Evolutionary conservation across 345 rosid species (phyloP), one percentile per base, ranked within the genome.

Genomic region (Orychophragmus violaceus): DNA sequence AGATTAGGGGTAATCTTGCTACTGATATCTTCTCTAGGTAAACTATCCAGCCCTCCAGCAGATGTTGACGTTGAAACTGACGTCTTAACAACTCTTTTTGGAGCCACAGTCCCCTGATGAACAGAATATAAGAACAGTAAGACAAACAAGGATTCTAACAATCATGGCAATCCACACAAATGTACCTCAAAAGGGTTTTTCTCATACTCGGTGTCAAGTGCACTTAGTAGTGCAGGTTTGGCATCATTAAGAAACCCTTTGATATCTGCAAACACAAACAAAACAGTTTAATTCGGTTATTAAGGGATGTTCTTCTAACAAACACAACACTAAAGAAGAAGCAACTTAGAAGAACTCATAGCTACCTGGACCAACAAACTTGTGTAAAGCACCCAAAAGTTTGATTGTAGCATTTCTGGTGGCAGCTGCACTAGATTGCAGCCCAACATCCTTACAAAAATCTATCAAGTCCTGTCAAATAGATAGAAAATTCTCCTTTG

Each of bases 341-440:
- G 39, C 42, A 69, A 30, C 36, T 30, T 30, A 35, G 19, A 48
- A 39, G 33, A 19, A 75, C 62, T 52, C 16, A n/a, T 39, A 65
- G 61, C 76, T 71, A 84, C 99, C 99, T 80, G 97, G 97, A 75
- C 99, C 99, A 71, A 95, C 84, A 85, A 81, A 91, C 80, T 82
- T 95, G 71, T 95, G 98, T 59, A 91, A 68, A 75, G 72, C 81
- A 49, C 98, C 99, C 85, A 91, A 84, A 69, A 95, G 91, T 84
- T 95, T 95, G 56, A 95, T 89, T 42, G 99, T 91, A 59, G 98
- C 91, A 83, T 95, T 95, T 82, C 99, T 87, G 63, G 92, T 95
- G 56, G 97, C 99, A 19, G 98, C 95, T 64, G 92, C 84, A 79
- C 99, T 95, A 41, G 99, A 91, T 79, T 95, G 99, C 74, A 95